Conservation (phyloP, 371 early-diverging fungal species). For the Mucor sp. region DNA sequence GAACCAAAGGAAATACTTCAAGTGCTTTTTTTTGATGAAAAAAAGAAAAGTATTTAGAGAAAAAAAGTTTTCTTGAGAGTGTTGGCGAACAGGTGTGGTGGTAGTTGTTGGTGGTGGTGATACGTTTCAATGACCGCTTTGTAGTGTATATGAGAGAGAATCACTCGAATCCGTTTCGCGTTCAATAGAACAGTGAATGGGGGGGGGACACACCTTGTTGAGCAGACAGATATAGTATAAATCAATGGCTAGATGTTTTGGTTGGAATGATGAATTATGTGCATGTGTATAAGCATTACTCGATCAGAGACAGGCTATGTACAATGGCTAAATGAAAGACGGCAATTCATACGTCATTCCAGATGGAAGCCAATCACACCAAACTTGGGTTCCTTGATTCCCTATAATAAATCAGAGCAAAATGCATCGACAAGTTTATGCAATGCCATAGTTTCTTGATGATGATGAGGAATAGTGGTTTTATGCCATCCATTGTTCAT, state of each 20-base stretch:
- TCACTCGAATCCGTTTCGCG: background rate
- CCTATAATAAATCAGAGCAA: background rate
- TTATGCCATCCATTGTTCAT: no score
- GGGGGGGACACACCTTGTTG: no score
- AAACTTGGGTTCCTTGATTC: background rate
- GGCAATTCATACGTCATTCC: background rate
- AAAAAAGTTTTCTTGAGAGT: background rate
- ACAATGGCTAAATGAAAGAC: background rate
- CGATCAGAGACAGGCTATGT: no score
- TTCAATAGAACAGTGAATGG: background rate
- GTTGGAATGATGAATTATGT: background rate
- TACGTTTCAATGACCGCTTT: background rate
- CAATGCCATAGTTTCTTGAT: no score
- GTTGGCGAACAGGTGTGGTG: no score
- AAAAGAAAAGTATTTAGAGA: background rate
- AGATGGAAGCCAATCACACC: background rate
- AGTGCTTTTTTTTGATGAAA: background rate
- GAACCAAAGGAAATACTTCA: slow-evolving; percentile 14
- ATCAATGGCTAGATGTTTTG: background rate
- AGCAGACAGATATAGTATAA: background rate
- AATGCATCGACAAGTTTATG: no score
- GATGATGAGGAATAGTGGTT: no score
- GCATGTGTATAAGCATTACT: no score
- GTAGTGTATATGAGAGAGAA: no score
- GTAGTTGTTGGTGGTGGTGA: background rate